Percentiles rank a stretch among this genome's conserved stretches.
phyloP scores from a whole-genome alignment of 129 eudicot genomes.

The Gnaphalium uliginosum region DNA sequence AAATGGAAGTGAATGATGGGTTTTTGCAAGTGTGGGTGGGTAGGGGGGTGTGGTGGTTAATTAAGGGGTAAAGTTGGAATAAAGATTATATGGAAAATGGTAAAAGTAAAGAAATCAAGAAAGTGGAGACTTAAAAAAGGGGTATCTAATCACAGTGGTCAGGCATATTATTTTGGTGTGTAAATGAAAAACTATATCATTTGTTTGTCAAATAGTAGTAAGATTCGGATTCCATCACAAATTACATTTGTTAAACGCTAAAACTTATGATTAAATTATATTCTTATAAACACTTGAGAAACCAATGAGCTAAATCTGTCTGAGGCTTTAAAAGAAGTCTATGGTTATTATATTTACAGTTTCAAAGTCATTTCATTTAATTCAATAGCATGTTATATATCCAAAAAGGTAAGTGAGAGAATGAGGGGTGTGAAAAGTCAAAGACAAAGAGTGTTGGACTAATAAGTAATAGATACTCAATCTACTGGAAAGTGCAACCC shows the following conservation, averaged over 20 bases:
- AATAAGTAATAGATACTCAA: slow-evolving; percentile 24
- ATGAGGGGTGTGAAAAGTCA: slow-evolving; percentile 31
- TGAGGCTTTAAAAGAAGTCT: background rate
- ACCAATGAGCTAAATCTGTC: background rate
- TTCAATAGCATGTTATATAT: too few relatives aligned
- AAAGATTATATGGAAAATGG: background rate
- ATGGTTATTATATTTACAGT: too few relatives aligned
- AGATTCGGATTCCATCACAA: slow-evolving; percentile 29
- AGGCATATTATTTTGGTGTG: slow-evolving; percentile 21
- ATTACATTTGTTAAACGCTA: background rate
- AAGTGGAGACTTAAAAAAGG: slow-evolving; percentile 24
- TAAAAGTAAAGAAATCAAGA: slow-evolving; percentile 4
- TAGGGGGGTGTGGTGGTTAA: too few relatives aligned
- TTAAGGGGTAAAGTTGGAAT: slow-evolving; percentile 21
- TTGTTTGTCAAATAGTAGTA: slow-evolving; percentile 20
- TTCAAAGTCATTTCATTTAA: too few relatives aligned
- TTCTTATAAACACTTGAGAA: background rate
- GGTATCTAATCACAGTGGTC: slow-evolving; percentile 20
- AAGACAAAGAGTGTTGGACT: slow-evolving; percentile 32
- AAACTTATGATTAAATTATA: background rate
- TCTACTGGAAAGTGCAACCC: slow-evolving; percentile 20
- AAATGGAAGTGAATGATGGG: background rate
- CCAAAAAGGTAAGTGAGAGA: slow-evolving; percentile 14
- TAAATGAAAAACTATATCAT: slow-evolving; percentile 1
- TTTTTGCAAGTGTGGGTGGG: background rate